Evolutionary conservation across 1,284 basidiomycete genomes (phyloP).

Genomic region (Tilletia caries): DNA sequence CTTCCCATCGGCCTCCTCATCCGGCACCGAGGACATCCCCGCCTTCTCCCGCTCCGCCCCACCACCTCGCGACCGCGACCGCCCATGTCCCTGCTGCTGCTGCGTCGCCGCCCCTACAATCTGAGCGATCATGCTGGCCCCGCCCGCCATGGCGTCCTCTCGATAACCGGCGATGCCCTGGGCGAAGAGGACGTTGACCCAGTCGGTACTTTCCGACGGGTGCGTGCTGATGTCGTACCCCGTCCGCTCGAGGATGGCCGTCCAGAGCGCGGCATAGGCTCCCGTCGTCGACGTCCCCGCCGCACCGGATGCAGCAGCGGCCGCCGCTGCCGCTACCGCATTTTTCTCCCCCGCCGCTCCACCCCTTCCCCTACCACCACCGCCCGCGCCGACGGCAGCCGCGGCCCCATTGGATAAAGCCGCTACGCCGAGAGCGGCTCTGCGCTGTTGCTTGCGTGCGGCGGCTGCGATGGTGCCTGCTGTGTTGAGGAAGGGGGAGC

Average conservation of each 20-base stretch:
- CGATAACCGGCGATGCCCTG: conserved; percentile 57
- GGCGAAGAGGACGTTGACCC: conserved; percentile 62
- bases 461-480: background rate
- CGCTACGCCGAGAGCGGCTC: conserved; percentile 3
- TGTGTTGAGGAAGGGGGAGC: conserved; percentile 21
- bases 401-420: background rate
- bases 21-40: background rate
- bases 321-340: background rate
- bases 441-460: conserved; percentile 11
- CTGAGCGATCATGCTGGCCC: conserved; percentile 49
- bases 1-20: conserved; percentile 14
- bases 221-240: conserved; percentile 60
- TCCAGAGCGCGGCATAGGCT: conserved; percentile 8
- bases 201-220: conserved; percentile 59
- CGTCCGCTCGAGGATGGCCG: conserved; percentile 56
- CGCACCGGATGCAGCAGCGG: background rate
- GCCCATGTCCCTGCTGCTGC: background rate
- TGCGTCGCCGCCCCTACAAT: background rate
- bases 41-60: background rate
- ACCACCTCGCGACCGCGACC: background rate
- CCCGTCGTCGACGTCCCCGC: background rate
- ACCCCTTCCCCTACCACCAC: background rate
- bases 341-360: background rate
- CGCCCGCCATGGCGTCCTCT: conserved; percentile 54
- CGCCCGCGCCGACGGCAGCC: background rate